These are phyloP conservation scores for Daldinia bambusicola DNA, from an alignment of 495 filamentous ascomycete species.

Conservation along the genomic window DNA sequence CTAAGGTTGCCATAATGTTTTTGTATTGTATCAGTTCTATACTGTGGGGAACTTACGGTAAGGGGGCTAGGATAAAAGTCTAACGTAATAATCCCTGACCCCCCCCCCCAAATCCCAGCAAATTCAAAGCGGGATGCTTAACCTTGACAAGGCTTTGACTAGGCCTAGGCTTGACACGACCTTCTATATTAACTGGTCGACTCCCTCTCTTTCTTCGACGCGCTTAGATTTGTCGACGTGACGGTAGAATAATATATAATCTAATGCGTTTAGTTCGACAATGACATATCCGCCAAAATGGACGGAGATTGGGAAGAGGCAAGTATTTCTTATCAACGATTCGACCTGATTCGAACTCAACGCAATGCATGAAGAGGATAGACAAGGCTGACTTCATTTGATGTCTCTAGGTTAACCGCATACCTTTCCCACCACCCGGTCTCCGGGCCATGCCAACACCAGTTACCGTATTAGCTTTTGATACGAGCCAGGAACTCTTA, in stretches of 20 bases:
- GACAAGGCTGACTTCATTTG: slow-evolving; percentile 19
- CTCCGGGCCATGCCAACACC: slow-evolving; percentile 70
- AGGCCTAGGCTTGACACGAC: neutral
- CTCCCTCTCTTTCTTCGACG: no score
- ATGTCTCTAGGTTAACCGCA: slow-evolving; percentile 70
- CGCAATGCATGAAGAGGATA: neutral
- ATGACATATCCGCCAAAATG: slow-evolving; percentile 55
- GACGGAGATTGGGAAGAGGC: slow-evolving; percentile 73
- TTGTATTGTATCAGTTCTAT: no score
- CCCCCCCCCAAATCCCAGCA: no score
- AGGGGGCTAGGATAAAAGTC: no score
- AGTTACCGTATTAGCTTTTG: slow-evolving; percentile 82
- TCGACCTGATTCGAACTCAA: slow-evolving; percentile 6
- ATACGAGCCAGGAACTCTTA: slow-evolving; percentile 84
- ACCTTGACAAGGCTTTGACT: no score
- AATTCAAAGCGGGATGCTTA: slow-evolving; percentile 29
- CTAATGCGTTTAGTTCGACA: slow-evolving; percentile 28
- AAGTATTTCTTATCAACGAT: slow-evolving; percentile 38
- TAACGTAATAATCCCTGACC: slow-evolving; percentile 4
- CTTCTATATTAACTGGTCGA: no score
- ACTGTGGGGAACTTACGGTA: no score
- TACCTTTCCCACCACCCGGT: slow-evolving; percentile 73
- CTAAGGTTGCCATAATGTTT: no score
- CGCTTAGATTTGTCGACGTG: neutral
- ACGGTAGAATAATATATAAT: slow-evolving; percentile 10